Evolutionary conservation across 2,329 filamentous ascomycete species (phyloP), one percentile per base, ranked within the genome.

Genomic region (Metarhizium album): DNA sequence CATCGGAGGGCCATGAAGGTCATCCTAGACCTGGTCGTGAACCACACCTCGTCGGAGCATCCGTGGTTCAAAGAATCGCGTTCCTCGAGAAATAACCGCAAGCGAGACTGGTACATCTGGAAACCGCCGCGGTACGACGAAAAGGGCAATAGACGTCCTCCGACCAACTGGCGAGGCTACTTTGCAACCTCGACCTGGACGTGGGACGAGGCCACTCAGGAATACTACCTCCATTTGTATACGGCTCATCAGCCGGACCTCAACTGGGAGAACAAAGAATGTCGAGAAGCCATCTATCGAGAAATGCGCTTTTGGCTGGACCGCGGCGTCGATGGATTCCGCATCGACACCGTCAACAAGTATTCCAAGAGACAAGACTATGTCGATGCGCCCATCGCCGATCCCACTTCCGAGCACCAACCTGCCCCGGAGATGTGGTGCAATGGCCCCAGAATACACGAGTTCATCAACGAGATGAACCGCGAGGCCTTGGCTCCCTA

Each of bases 271-370:
- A 83, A 84, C 46, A 72, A 74, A 0, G 75, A 78, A 2, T 81
- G 84, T 7, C 77, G 84, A 6, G 70, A 80, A 48, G 86, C 81
- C 0, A 82, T 88, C 1, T 84, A 87, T 59, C 72, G 82, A 5
- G 61, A 69, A 5, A 79, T 88, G 75, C 71, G 73, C 0, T 90
- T 88, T 63, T 90, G 86, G 86, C 74, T 90, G 0, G 74, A 87
- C 50, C 77, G 79, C 5, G 83, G 83, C 0, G 78, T 82, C 0
- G 76, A 80, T 47, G 80, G 80, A 0, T 86, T 84, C 64, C 73
- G 83, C 4, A 82, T 84, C 66, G 82, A 86, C 54, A 81, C 82
- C 0, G 82, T 86, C 54, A 84, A 85, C 59, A 78, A 82, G 42
- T 83, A 84, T 58, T 80, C 74, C 53, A 86, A 86, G 57, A 71